A percentile compares a stretch with the other conserved stretches of the same genome.
Evolutionary conservation across 1,139 yeast species (phyloP).

Genomic region (Blastobotrys persicus): DNA sequence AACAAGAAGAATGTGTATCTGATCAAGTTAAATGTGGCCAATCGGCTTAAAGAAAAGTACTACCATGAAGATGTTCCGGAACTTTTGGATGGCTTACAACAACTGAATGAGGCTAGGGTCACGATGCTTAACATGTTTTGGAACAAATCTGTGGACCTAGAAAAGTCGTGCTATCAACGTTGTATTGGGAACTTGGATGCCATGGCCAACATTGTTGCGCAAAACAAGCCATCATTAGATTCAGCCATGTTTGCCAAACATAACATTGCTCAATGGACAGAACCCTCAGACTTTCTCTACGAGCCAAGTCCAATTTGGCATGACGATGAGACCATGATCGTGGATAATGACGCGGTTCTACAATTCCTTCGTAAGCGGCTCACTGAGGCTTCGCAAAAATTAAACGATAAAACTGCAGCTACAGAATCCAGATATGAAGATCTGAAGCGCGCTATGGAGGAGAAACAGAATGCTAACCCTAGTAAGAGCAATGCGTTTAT

Average conservation of each 20-base stretch:
- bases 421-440: conserved; percentile 36
- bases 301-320: conserved; percentile 96
- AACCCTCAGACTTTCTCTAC: conserved; percentile 80
- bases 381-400: conserved; percentile 37
- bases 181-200: conserved; percentile 52
- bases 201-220: conserved; percentile 58
- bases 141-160: conserved; percentile 62
- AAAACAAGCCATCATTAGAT: conserved; percentile 74
- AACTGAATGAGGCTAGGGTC: conserved; percentile 77
- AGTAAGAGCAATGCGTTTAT: conserved; percentile 36
- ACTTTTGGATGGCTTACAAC: conserved; percentile 80
- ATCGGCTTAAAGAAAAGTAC: conserved; percentile 87
- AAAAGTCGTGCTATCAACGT: conserved; percentile 55
- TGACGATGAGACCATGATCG: conserved; percentile 79
- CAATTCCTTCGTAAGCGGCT: conserved; percentile 61
- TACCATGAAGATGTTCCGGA: conserved; percentile 94
- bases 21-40: conserved; percentile 77
- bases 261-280: conserved; percentile 72
- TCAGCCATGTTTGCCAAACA: conserved; percentile 92
- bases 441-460: conserved; percentile 29
- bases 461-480: conserved; percentile 26
- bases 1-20: conserved; percentile 79
- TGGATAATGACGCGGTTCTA: conserved; percentile 59
- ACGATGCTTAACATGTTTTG: conserved; percentile 67
- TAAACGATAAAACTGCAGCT: conserved; percentile 28